Base-by-base conservation (phyloP, 2,329 filamentous ascomycete species). In the Arthroderma uncinatum region DNA sequence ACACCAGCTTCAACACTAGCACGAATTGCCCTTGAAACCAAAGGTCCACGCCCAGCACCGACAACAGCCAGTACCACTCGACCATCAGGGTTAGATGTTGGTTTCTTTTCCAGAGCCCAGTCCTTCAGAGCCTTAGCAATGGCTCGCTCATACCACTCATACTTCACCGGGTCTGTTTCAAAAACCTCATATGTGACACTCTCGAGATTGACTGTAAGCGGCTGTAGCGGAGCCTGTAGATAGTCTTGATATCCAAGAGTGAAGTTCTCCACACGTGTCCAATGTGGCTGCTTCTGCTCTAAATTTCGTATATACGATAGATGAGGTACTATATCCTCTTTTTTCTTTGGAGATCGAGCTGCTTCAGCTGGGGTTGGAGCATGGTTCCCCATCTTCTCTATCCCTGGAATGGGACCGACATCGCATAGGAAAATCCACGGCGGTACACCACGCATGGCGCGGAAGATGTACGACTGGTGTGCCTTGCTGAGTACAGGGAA, bases 181-280 rank as follows among this genome's bases (percentile, higher is more conserved):
- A 98, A 98, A 1, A 97, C 92, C 69, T 98, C 93, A 70, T 98
- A 98, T 0, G 93, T 98, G 42, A 95, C 87, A 50, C 90, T 95
- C 70, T 98, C 94, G 12, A 98, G 79, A 64, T 98, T 98, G 71
- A 98, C 93, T 0, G 92, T 92, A 12, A 98, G 78, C 0, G 93
- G 93, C 70, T 98, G 94, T 40, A 98, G 77, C 1, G 93, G 93
- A 1, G 91, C 91, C 70, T 98, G 93, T 9, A 98, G 78, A 78
- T 93, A 98, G 70, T 98, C 93, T 67, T 98, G 94, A 64, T 87
- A 89, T 1, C 85, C 85, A 19, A 82, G 75, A 12, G 83, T 83
- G 63, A 87, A 87, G 33, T 78, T 76, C 67, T 88, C 84, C 55
- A 88, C 78, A 2, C 77, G 73, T 19, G 79, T 79, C 42, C 79